Conservation (phyloP, 345 rosid species). For the Excoecaria cochinchinensis region DNA sequence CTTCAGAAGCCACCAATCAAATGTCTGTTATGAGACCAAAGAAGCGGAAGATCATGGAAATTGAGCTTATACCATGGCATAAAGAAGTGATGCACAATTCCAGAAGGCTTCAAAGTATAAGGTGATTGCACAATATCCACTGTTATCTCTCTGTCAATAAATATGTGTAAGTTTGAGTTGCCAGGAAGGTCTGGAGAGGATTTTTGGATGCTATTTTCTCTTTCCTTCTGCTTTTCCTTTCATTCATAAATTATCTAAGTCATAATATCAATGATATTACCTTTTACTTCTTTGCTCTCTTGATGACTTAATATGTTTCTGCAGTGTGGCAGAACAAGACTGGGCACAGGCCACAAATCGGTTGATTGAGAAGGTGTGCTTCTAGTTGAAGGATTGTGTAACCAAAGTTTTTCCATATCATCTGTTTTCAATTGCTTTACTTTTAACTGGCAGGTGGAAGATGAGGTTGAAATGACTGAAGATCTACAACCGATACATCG, state of each 20-base stretch:
- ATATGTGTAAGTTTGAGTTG: background rate
- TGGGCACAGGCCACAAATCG: slow-evolving; percentile 71
- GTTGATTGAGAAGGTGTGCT: slow-evolving; percentile 67
- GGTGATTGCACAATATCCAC: slow-evolving; percentile 38
- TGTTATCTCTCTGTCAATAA: background rate
- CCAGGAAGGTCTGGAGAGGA: background rate
- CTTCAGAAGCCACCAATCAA: slow-evolving; percentile 32
- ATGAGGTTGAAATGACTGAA: slow-evolving; percentile 47
- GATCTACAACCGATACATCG: slow-evolving; percentile 42
- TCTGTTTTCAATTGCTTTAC: slow-evolving; percentile 16
- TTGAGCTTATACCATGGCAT: slow-evolving; percentile 63
- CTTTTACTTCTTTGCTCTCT: background rate
- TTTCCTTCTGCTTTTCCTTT: background rate
- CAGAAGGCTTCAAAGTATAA: slow-evolving; percentile 49
- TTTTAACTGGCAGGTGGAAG: slow-evolving; percentile 55
- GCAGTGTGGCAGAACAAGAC: slow-evolving; percentile 61
- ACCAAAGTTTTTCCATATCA: background rate
- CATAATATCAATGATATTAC: background rate
- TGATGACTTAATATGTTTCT: slow-evolving; percentile 21
- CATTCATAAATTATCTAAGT: background rate
- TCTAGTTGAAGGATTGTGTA: slow-evolving; percentile 11
- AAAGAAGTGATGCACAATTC: slow-evolving; percentile 52
- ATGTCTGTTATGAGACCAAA: slow-evolving; percentile 36
- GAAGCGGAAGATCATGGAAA: slow-evolving; percentile 61
- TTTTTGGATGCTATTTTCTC: background rate